Base-by-base conservation (phyloP, 164 flowering plant genomes). In the Paratinospora sagittata region DNA sequence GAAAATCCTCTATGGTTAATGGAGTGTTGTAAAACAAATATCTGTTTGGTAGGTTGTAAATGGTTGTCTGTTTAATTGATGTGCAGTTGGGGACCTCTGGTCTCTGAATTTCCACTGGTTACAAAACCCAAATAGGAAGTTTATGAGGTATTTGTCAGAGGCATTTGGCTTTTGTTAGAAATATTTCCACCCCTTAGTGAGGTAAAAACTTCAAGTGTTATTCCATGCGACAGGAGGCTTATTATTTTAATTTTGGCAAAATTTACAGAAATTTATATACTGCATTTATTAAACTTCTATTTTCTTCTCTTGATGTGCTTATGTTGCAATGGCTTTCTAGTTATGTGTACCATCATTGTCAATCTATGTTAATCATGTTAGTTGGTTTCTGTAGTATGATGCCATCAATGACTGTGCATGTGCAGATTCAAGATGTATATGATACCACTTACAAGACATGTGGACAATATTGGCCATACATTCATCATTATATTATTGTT, bases 371-470 rank as follows among this genome's bases (percentile, higher is more conserved):
- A n/a, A 1, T 30, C 34, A 30, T n/a, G n/a, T n/a, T 49, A 12
- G 19, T 49, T 49, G 52, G 3, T 13, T 49, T 49, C 14, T 49
- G 3, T 49, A n/a, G 16, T 39, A n/a, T 21, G 41, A 39, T 65
- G 26, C 11, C 13, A 70, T 74, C 43, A 67, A n/a, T 63, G 23
- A 0, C 27, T 69, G 65, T 69, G 8, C 33, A 57, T 68, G 57
- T 83, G 78, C 94, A 93, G 97, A 88, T 93, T 71, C 80, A 87
- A 76, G 90, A 91, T 75, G 98, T 87, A 27, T 91, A 93, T 76
- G 87, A 78, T 26, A 86, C 84, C 34, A 69, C 74, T 36, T 93
- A 91, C 36, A 95, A 91, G 71, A 88, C 95, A 11, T 81, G 87
- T 72, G 98, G 97, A 70, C 85, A 83, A 64, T 88, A 82, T 76